Percentiles rank a stretch among this genome's conserved stretches.
phyloP scores from a whole-genome alignment of 441 rosid species.

The Populus hybrid region DNA sequence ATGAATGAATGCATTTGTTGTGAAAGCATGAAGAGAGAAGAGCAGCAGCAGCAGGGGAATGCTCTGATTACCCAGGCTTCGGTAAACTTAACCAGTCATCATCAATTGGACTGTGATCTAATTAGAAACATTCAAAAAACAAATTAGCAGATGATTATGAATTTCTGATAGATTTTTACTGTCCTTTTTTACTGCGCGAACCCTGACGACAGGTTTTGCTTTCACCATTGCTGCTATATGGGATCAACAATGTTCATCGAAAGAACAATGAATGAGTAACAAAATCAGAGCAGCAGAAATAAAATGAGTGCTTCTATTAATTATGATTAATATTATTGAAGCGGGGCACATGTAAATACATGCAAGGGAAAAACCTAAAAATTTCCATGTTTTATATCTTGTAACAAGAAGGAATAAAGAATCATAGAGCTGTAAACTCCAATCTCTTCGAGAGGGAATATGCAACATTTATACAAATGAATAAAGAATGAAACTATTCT shows the following conservation, averaged over 20 bases:
- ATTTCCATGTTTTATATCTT: neutral
- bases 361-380: neutral
- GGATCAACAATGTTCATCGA: neutral
- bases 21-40: too few species aligned
- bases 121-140: neutral
- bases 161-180: neutral
- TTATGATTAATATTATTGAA: neutral
- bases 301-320: neutral
- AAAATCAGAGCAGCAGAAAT: neutral
- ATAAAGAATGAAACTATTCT: constrained; percentile 10
- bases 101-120: neutral
- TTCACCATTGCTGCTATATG: neutral
- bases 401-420: neutral
- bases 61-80: too few species aligned
- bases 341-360: neutral
- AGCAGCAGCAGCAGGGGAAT: too few species aligned
- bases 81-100: neutral
- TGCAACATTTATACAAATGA: neutral
- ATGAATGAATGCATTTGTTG: too few species aligned
- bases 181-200: neutral
- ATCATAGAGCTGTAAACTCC: neutral
- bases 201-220: neutral
- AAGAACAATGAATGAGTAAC: neutral
- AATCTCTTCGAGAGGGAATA: neutral
- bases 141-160: neutral